Evolutionary conservation across 129 eudicot species (phyloP).

Genomic region (Flaveria bidentis): DNA sequence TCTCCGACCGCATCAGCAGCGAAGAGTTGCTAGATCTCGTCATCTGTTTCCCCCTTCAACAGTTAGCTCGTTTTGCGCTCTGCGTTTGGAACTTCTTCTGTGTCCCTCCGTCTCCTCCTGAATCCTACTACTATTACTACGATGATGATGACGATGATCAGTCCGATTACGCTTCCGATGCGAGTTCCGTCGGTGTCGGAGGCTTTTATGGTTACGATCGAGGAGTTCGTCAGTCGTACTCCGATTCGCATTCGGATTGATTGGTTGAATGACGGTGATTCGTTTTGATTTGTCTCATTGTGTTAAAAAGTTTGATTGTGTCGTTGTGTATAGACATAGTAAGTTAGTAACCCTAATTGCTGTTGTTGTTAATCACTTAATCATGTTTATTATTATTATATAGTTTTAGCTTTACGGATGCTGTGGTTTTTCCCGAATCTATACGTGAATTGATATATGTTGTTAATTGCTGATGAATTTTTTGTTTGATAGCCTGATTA

Average conservation of each 20-base stretch:
- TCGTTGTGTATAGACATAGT: conserved; percentile 25
- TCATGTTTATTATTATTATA: conserved; percentile 22
- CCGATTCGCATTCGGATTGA: conserved; percentile 51
- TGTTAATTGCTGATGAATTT: conserved; percentile 1
- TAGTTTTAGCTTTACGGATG: neutral
- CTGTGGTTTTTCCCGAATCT: conserved; percentile 8
- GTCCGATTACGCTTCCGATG: conserved; percentile 33
- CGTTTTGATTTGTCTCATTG: neutral
- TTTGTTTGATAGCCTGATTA: conserved; percentile 8
- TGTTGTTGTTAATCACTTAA: conserved; percentile 2
- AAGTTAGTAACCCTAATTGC: conserved; percentile 17
- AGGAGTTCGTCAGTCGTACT: conserved; percentile 30
- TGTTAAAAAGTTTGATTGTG: neutral
- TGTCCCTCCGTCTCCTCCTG: conserved; percentile 49
- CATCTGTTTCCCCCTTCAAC: conserved; percentile 58
- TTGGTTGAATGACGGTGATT: conserved; percentile 13
- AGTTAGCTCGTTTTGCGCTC: conserved; percentile 47
- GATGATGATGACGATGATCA: conserved; percentile 24
- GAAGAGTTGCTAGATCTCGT: conserved; percentile 51
- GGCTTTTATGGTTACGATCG: conserved; percentile 36
- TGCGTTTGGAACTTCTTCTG: conserved; percentile 59
- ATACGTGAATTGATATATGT: conserved; percentile 10
- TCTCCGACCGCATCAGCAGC: conserved; percentile 47
- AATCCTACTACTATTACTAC: conserved; percentile 23
- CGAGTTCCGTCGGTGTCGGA: conserved; percentile 25